Evolutionary conservation across 306 rosid species (phyloP).

Genomic region (Malus orientalis): DNA sequence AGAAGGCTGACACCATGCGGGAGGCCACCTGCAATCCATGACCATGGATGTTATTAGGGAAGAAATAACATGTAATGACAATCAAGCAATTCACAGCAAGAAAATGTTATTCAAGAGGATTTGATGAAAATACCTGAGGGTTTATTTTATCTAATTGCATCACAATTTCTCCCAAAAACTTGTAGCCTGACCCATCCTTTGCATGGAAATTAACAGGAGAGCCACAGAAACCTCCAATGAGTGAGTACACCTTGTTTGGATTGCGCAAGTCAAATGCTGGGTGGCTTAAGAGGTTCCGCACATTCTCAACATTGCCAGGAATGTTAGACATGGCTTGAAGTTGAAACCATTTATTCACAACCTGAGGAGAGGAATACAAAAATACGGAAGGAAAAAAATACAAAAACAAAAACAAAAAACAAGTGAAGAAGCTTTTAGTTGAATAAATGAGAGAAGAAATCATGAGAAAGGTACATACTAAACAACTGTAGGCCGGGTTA

Average conservation of each 20-base stretch:
- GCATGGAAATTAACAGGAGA: constrained; percentile 87
- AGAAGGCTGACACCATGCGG: constrained; percentile 94
- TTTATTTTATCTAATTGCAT: constrained; percentile 72
- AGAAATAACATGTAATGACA: neutral
- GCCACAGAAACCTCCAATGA: constrained; percentile 88
- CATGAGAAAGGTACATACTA: neutral
- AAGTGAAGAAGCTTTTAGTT: neutral
- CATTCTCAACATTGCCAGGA: constrained; percentile 81
- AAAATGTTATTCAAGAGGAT: neutral
- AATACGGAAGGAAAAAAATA: neutral
- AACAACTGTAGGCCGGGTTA: neutral
- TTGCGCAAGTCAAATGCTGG: constrained; percentile 85
- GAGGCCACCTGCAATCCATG: constrained; percentile 68
- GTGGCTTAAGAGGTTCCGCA: constrained; percentile 64
- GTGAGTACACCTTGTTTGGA: constrained; percentile 97
- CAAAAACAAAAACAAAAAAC: neutral
- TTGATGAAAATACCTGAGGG: constrained; percentile 62
- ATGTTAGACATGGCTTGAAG: constrained; percentile 89
- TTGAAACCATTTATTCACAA: constrained; percentile 93
- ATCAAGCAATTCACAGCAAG: neutral
- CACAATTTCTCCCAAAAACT: constrained; percentile 82
- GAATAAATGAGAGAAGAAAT: neutral
- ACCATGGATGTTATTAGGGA: neutral
- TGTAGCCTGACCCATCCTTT: constrained; percentile 90
- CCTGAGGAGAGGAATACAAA: constrained; percentile 34